A percentile compares a stretch with the other conserved stretches of the same genome.
These are phyloP conservation scores for Linum trigynum DNA, from an alignment of 345 rosid genomes.

Conservation along the genomic window DNA sequence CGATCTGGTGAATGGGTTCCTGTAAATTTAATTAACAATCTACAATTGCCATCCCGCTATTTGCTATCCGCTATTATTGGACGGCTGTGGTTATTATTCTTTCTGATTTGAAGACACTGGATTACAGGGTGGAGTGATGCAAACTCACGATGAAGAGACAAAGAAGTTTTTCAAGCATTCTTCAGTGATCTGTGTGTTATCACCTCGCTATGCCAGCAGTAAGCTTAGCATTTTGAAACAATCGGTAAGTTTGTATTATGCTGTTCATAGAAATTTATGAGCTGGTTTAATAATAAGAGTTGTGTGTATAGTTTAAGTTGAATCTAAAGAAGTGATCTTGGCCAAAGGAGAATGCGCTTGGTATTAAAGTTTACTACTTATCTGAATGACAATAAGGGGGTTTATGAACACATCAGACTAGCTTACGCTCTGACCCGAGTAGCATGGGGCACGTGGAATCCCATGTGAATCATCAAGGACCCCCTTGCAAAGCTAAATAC, in stretches of 20 bases:
- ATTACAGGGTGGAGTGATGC: conserved; percentile 77
- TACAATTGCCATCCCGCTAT: too few species aligned
- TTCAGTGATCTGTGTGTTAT: conserved; percentile 81
- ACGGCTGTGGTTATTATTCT: background rate
- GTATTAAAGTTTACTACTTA: background rate
- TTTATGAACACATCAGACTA: background rate
- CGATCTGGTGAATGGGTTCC: too few species aligned
- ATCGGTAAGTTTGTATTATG: conserved; percentile 33
- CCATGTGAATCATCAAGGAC: too few species aligned
- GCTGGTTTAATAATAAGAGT: background rate
- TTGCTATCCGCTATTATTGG: too few species aligned
- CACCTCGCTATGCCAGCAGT: conserved; percentile 83
- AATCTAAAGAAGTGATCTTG: background rate
- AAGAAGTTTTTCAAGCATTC: conserved; percentile 86
- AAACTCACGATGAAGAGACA: conserved; percentile 92
- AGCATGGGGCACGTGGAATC: too few species aligned
- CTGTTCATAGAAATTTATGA: background rate
- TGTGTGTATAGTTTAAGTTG: background rate
- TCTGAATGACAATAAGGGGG: too few species aligned
- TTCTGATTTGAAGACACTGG: conserved; percentile 1
- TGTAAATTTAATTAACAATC: too few species aligned
- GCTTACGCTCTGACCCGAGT: too few species aligned
- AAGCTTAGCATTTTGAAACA: conserved; percentile 77
- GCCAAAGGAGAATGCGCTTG: background rate
- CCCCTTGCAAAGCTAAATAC: too few species aligned